These are phyloP conservation scores for Mimosa bimucronata DNA, from an alignment of 306 rosid genomes.

Conservation along the genomic window DNA sequence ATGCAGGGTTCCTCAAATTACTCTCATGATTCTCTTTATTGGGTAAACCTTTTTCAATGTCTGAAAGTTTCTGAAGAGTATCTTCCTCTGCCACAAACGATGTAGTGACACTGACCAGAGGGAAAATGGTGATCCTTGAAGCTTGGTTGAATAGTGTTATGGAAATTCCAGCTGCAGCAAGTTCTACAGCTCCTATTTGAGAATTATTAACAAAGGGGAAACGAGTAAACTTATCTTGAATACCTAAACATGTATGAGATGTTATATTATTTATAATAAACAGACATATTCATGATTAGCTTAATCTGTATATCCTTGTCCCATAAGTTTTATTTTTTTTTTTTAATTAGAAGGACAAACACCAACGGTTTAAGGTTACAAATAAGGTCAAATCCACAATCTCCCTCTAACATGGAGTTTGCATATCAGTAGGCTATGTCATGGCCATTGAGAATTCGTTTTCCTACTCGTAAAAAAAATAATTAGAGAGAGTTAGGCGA, in stretches of 20 bases:
- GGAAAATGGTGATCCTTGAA: conserved; percentile 92
- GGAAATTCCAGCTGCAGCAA: conserved; percentile 94
- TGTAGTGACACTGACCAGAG: conserved; percentile 91
- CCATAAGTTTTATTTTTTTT: too few species aligned
- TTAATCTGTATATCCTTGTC: neutral
- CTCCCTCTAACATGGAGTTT: too few species aligned
- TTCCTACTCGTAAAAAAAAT: too few species aligned
- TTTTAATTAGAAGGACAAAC: too few species aligned
- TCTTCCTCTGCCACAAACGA: conserved; percentile 98
- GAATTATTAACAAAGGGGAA: neutral
- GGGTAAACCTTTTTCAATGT: conserved; percentile 55
- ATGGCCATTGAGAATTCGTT: too few species aligned
- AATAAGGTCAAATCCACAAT: too few species aligned
- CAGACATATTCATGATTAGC: neutral
- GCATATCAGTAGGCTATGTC: too few species aligned
- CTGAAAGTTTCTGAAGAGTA: conserved; percentile 53
- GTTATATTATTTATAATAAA: too few species aligned
- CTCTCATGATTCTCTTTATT: conserved; percentile 26
- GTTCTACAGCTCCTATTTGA: conserved; percentile 79
- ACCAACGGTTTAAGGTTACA: too few species aligned
- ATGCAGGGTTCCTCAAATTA: neutral
- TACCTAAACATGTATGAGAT: too few species aligned
- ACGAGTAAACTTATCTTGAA: too few species aligned
- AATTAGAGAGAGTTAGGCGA: too few species aligned
- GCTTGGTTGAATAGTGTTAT: conserved; percentile 96